phyloP scores from a whole-genome alignment of 1,284 basidiomycete species.

The Phenoliferia sp. region DNA sequence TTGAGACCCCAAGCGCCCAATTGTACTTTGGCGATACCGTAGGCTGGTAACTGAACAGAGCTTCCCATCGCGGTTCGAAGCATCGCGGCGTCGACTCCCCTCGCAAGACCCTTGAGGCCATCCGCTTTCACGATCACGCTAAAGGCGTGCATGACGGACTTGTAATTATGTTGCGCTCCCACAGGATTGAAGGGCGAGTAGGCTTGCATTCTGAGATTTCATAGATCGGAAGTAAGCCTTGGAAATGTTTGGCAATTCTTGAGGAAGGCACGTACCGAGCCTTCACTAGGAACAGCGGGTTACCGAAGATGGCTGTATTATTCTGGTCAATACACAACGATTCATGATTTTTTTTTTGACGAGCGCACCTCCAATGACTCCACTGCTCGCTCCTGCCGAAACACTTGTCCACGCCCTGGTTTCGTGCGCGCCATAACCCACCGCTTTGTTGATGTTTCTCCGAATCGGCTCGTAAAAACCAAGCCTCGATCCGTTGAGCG shows the following conservation, averaged over 20 bases:
- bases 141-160: slow-evolving; percentile 73
- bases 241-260: not conserved
- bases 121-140: slow-evolving; percentile 72
- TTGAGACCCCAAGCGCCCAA: slow-evolving; percentile 62
- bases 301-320: slow-evolving; percentile 71
- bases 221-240: not conserved
- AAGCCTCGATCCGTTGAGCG: slow-evolving; percentile 89
- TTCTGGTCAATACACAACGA: slow-evolving; percentile 1
- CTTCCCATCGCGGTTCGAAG: slow-evolving; percentile 90
- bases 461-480: slow-evolving; percentile 96
- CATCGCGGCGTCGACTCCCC: slow-evolving; percentile 90
- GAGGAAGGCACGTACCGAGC: slow-evolving; percentile 53
- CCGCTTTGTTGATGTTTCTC: slow-evolving; percentile 59
- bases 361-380: slow-evolving; percentile 61
- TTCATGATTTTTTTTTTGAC: not conserved
- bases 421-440: slow-evolving; percentile 70
- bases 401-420: slow-evolving; percentile 51
- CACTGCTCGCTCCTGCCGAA: slow-evolving; percentile 79
- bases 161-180: slow-evolving; percentile 88
- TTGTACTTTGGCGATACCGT: slow-evolving; percentile 83
- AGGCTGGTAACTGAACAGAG: slow-evolving; percentile 88
- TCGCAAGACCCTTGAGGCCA: slow-evolving; percentile 69
- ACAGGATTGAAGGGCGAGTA: slow-evolving; percentile 91
- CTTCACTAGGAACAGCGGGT: slow-evolving; percentile 93
- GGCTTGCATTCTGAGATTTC: slow-evolving; percentile 66